Base-by-base conservation (phyloP, 1,284 basidiomycete genomes). In the Austroboletus olivaceoglutinosus region DNA sequence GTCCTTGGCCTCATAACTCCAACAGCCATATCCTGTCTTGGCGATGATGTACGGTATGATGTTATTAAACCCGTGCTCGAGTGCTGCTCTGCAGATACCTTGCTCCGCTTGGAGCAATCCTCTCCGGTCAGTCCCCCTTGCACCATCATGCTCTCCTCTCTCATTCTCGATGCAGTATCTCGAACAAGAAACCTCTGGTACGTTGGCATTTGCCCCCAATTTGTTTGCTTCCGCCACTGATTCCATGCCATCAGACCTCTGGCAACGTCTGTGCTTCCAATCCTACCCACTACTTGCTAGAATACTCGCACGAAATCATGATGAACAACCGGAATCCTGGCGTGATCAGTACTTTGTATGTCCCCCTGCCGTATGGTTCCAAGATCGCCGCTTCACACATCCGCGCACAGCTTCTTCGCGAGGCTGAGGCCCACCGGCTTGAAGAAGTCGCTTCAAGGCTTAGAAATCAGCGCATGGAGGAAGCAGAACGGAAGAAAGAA, bases 1-100 rank as follows among this genome's bases (percentile, higher is more conserved):
- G 8, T 37, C 27, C 36, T 43, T 2, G 6, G 2, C 37, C 52
- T 62, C 44, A 54, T 43, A 47, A 8, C 48, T 43, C 50, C 30
- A 47, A 18, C 51, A 86, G 85, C 73, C 42, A 82, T 87, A 56
- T 65, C 67, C 47, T 77, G 76, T 58, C 69, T 87, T 39, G 83
- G 83, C 16, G 76, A 80, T 54, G 77, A 78, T 49, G 66, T 86
- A 56, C 78, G 77, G 46, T 84, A 80, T 65, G 73, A 76, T 42
- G 73, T 90, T 41, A 76, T 86, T 55, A 77, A 76, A 61, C 89
- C 89, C 40, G 81, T 91, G 41, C 73, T 91, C 53, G 80, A 86
- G 61, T 75, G 77, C 58, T 90, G 88, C 67, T 77, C 77, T 51
- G 76, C 82, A 58, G 85, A 89, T 54, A 84, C 83, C 53, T 75